A percentile compares a stretch with the other conserved stretches of the same genome.
These are phyloP conservation scores for Oryza glumipatula DNA, from an alignment of 176 grass and related monocot genomes.

Conservation along the genomic window DNA sequence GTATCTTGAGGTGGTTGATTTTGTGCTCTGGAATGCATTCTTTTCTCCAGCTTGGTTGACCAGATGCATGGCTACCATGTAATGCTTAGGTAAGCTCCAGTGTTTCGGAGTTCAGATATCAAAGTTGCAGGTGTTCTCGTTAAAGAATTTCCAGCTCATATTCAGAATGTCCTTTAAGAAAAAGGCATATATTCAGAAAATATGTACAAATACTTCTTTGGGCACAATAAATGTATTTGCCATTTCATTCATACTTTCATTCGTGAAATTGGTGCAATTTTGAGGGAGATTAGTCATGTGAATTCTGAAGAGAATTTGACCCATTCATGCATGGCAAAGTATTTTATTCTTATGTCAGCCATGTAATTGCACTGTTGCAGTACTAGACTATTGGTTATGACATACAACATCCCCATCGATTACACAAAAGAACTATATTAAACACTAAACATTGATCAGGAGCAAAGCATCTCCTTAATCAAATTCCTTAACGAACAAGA, in stretches of 20 bases:
- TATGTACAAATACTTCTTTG: not conserved
- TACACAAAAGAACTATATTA: constrained; percentile 44
- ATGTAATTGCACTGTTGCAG: constrained; percentile 10
- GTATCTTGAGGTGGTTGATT: constrained; percentile 42
- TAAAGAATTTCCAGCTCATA: not conserved
- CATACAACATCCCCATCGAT: constrained; percentile 52
- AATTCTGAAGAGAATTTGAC: not conserved
- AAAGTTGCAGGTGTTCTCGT: not conserved
- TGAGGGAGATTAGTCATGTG: not conserved
- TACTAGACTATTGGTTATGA: not conserved
- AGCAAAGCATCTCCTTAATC: constrained; percentile 4
- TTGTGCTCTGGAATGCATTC: not conserved
- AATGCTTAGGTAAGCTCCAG: constrained; percentile 14
- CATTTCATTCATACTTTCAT: not conserved
- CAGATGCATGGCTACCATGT: constrained; percentile 29
- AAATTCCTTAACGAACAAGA: constrained; percentile 18
- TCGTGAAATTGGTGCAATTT: not conserved
- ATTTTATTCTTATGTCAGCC: constrained; percentile 14
- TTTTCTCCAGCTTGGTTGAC: constrained; percentile 38
- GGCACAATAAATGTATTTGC: not conserved
- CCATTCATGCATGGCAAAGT: not conserved
- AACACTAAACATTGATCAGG: constrained; percentile 10
- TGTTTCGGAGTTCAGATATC: constrained; percentile 17
- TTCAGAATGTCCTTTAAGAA: not conserved
- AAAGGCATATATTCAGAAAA: too few relatives aligned